Evolutionary conservation across 2,329 filamentous ascomycete species (phyloP), one percentile per base, ranked within the genome.

Genomic region (Geosmithia flava): DNA sequence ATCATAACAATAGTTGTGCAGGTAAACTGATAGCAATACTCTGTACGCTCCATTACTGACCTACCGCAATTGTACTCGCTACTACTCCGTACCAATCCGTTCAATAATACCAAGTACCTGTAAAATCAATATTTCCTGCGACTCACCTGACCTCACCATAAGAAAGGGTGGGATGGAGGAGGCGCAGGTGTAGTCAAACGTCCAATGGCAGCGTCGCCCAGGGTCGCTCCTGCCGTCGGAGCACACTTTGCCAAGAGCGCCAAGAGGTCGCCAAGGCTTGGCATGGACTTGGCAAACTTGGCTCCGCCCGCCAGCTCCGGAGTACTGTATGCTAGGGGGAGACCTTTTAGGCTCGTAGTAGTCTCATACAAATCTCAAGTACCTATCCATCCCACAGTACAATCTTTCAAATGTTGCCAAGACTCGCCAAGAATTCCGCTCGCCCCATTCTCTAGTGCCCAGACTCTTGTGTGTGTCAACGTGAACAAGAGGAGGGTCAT

Each of bases 201-300:
- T 27, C 23, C 49, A 50, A 50, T 50, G 17, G 37, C 48, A 50
- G 48, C 45, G 45, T 47, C 43, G 45, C 41, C 23, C 23, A 27
- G 23, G 23, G 23, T 27, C 23, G 8, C 23, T 27, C 23, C 23
- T 27, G 23, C 23, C 23, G 23, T 27, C 23, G 23, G 4, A 27
- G 23, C 8, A 27, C 23, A 27, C 23, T 27, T 8, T 49, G 48
- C 44, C 47, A 46, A 47, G 41, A 16, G 5, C 57, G 63, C 64
- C 64, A 60, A 67, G 63, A 50, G 10, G 33, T 3, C 13, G 64
- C 64, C 64, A 67, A 66, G 63, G 0, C 62, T 64, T 66, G 63
- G 61, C 62, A 49, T 49, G 23, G 6, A 0, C 62, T 64, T 66
- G 63, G 61, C 62, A 48, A 48, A 23, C 30, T 39, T 43, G 41